Percentiles rank a stretch among this genome's conserved stretches.
Conservation (phyloP, 352 stramenopile genomes). For the Globisporangium irregulare region DNA sequence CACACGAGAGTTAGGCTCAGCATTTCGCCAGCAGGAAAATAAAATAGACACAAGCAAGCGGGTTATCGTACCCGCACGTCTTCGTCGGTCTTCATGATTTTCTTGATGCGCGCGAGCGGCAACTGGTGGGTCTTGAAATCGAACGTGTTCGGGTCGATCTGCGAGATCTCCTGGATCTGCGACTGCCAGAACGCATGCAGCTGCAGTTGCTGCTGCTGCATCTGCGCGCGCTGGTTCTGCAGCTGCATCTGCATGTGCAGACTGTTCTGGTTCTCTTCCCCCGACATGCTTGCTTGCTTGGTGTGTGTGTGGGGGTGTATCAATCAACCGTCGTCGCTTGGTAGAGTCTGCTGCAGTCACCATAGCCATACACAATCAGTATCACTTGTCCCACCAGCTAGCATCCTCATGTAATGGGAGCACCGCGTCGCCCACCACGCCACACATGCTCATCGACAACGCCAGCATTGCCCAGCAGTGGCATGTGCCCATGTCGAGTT, state of each 20-base stretch:
- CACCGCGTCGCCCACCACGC: not conserved
- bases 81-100: constrained; percentile 96
- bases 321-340: not conserved
- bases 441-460: not conserved
- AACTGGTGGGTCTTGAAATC: constrained; percentile 90
- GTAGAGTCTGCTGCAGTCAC: not conserved
- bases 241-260: constrained; percentile 87
- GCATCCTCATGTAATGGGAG: not conserved
- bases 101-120: constrained; percentile 92
- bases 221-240: constrained; percentile 82
- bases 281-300: constrained; percentile 39
- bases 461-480: not conserved
- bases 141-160: constrained; percentile 81
- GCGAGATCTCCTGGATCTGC: constrained; percentile 86
- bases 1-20: not conserved
- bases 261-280: constrained; percentile 59
- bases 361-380: not conserved
- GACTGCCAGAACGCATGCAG: constrained; percentile 87
- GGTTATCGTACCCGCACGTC: constrained; percentile 68
- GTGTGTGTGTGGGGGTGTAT: not conserved
- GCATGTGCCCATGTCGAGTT: constrained; percentile 3
- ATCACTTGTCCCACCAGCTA: not conserved
- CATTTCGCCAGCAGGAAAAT: too few relatives aligned
- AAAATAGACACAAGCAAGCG: not conserved
- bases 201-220: constrained; percentile 86